These are phyloP conservation scores for Termitomyces sp. DNA, from an alignment of 768 basidiomycete genomes.

Conservation along the genomic window DNA sequence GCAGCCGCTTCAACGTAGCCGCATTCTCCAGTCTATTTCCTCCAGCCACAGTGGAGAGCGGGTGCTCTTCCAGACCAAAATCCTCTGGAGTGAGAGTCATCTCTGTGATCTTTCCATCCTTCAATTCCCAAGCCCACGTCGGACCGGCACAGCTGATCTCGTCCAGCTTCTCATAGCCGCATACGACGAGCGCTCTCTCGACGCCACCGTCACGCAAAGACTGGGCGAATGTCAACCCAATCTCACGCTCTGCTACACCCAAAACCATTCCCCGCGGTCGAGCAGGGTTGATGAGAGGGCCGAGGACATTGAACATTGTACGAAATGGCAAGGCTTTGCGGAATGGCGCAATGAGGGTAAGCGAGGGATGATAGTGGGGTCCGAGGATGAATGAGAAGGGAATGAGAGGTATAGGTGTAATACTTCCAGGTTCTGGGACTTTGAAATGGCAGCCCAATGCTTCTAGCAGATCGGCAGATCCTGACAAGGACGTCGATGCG, in stretches of 20 bases:
- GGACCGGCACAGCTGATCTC: conserved; percentile 94
- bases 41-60: conserved; percentile 65
- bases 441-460: conserved; percentile 75
- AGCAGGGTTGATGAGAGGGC: conserved; percentile 91
- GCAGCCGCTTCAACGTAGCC: conserved; percentile 55
- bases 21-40: conserved; percentile 81
- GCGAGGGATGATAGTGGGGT: conserved; percentile 86
- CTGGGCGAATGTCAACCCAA: conserved; percentile 78
- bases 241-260: conserved; percentile 77
- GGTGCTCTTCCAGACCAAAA: conserved; percentile 74
- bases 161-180: conserved; percentile 86
- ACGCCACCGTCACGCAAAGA: conserved; percentile 72
- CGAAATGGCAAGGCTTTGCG: conserved; percentile 88
- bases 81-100: conserved; percentile 57
- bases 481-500: conserved; percentile 92
- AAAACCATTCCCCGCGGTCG: conserved; percentile 84
- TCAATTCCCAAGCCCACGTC: conserved; percentile 80
- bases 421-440: conserved; percentile 49
- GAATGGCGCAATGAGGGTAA: conserved; percentile 77
- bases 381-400: conserved; percentile 95
- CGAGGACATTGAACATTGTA: conserved; percentile 94
- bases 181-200: conserved; percentile 84
- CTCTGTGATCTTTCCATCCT: conserved; percentile 59
- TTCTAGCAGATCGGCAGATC: conserved; percentile 89
- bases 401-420: conserved; percentile 53